Percentiles rank a stretch among this genome's conserved stretches.
Conservation (phyloP, 345 rosid species). For the Barbarea vulgaris region DNA sequence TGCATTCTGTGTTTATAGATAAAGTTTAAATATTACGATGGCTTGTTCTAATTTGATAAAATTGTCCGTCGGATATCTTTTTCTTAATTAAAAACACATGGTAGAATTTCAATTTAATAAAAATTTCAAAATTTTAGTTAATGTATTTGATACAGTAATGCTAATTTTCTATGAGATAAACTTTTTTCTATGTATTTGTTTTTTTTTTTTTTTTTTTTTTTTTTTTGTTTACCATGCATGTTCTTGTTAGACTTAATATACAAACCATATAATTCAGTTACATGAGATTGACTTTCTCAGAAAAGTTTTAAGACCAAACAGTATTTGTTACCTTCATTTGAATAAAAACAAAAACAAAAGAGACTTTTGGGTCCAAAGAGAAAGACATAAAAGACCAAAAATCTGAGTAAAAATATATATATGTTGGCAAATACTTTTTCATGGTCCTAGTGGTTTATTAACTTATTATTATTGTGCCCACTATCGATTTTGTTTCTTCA, state of each 20-base stretch:
- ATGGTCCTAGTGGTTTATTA: neutral
- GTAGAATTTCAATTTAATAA: neutral
- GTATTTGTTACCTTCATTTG: neutral
- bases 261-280: neutral
- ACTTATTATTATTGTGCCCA: neutral
- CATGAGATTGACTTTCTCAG: neutral
- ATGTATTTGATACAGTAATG: neutral
- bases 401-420: neutral
- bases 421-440: neutral
- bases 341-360: neutral
- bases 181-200: too few relatives aligned
- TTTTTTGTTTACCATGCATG: neutral
- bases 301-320: neutral
- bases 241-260: neutral
- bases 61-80: neutral
- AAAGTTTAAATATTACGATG: neutral
- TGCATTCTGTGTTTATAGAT: neutral
- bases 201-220: neutral
- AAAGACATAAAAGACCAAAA: neutral
- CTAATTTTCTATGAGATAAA: neutral
- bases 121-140: neutral
- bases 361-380: neutral
- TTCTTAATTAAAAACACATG: neutral
- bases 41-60: neutral
- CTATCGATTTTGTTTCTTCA: neutral